Percentiles rank a stretch among this genome's conserved stretches.
These are phyloP conservation scores for Hanseniaspora sp. DNA, from an alignment of 1,139 yeast species.

Conservation along the genomic window DNA sequence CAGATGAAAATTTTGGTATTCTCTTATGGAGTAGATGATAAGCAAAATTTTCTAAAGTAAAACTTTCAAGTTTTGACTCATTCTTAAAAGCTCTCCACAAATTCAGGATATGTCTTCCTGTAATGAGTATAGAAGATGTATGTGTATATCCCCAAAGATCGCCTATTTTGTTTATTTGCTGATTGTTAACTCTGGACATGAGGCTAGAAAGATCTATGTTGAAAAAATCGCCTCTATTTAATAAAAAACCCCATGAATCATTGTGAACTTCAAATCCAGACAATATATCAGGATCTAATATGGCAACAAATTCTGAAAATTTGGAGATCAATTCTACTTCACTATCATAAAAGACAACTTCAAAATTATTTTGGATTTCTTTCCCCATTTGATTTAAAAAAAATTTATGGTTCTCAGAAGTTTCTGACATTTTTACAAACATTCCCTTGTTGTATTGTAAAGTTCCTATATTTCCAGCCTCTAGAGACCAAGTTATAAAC, in stretches of 20 bases:
- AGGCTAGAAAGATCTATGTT: constrained; percentile 44
- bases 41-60: constrained; percentile 66
- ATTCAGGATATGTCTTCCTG: constrained; percentile 75
- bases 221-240: constrained; percentile 49
- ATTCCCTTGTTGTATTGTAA: constrained; percentile 8
- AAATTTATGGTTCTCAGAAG: constrained; percentile 1
- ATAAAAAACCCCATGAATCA: constrained; percentile 78
- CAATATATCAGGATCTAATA: constrained; percentile 75
- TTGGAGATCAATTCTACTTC: constrained; percentile 50
- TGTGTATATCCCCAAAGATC: constrained; percentile 79
- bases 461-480: constrained; percentile 5
- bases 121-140: constrained; percentile 54
- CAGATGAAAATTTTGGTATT: constrained; percentile 49
- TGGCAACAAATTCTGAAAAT: constrained; percentile 45
- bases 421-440: constrained; percentile 11
- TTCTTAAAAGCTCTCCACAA: constrained; percentile 67
- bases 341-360: constrained; percentile 31
- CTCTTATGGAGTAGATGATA: constrained; percentile 56
- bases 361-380: constrained; percentile 19
- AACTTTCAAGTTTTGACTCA: constrained; percentile 53
- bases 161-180: constrained; percentile 44
- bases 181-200: constrained; percentile 42
- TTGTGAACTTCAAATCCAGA: constrained; percentile 77
- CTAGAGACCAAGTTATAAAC: constrained; percentile 1
- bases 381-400: constrained; percentile 16